Base-by-base conservation (phyloP, 2,329 filamentous ascomycete species). In the Neonectria sp. region DNA sequence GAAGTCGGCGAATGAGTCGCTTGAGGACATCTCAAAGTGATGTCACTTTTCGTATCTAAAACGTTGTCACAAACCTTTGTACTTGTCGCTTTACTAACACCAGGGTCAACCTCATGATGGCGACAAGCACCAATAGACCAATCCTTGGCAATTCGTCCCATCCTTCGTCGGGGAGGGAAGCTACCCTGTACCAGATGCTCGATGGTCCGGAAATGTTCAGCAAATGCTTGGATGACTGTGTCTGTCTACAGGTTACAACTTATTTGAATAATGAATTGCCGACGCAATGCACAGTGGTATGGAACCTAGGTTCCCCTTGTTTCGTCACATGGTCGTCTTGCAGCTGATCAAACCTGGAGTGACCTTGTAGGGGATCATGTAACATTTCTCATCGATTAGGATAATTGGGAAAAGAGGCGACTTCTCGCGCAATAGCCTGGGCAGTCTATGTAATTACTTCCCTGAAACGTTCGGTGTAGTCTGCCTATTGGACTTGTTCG, bases 1-100 rank as follows among this genome's bases (percentile, higher is more conserved):
- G 52, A 65, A 57, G 51, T 60, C 56, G 57, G 63, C 49, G 21
- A 33, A 35, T 21, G 21, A 40, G 33, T 45, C 21, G 24, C 33
- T 49, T n/a, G 51, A 60, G 51, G n/a, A 21, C 21, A 21, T 21
- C 21, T 21, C 21, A 21, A 21, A 21, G 21, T 21, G 21, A 56
- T 46, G 31, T 46, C 11, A 52, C 52, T 17, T 45, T 45, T 45
- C 4, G 15, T 40, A 17, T 2, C 11, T 40, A 7, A 7, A n/a
- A 6, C 4, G 3, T n/a, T 17, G 2, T 17, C 17, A 11, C 4
- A 33, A 8, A 15, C 3, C 6, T 8, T 13, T n/a, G 3, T n/a
- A 40, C 6, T n/a, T 40, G 6, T 7, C n/a, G 13, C 1, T 40
- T 1, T 9, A 40, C 6, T 6, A 40, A 6, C 17, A 7, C 35